Evolutionary conservation across 2,329 filamentous ascomycete species (phyloP).

Genomic region (Aspergillus alliaceus): DNA sequence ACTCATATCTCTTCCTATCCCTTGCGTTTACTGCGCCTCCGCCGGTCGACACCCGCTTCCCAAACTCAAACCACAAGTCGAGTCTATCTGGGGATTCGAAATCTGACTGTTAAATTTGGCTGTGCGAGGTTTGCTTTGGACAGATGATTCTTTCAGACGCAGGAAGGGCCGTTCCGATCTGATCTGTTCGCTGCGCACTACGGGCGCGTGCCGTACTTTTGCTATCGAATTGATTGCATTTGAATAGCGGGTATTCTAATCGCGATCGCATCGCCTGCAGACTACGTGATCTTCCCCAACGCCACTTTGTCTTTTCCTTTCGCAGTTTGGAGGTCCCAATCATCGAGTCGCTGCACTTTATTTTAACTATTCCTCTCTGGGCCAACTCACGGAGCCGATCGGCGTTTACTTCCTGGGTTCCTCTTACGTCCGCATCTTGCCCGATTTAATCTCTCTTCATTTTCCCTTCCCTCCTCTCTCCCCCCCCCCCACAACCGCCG

Average conservation of each 20-base stretch:
- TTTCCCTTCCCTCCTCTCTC: not conserved
- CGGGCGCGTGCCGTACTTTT: conserved; percentile 21
- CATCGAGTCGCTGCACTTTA: conserved; percentile 5
- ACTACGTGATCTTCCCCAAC: conserved; percentile 14
- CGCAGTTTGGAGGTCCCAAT: not conserved
- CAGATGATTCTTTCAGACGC: conserved; percentile 21
- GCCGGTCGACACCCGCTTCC: conserved; percentile 23
- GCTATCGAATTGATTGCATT: conserved; percentile 7
- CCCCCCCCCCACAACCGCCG: conserved; percentile 17
- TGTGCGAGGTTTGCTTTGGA: conserved; percentile 15
- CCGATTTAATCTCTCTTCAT: conserved; percentile 15
- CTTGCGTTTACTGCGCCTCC: conserved; percentile 31
- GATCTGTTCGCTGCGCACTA: conserved; percentile 27
- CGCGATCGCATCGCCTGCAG: conserved; percentile 19
- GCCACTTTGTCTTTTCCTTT: conserved; percentile 11
- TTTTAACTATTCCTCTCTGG: conserved; percentile 2
- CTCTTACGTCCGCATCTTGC: conserved; percentile 19
- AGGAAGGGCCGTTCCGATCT: conserved; percentile 25
- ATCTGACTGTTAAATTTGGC: conserved; percentile 15
- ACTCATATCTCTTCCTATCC: conserved; percentile 24
- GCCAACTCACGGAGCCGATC: not conserved
- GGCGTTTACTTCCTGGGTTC: conserved; percentile 9
- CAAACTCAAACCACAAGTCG: conserved; percentile 19
- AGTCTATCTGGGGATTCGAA: conserved; percentile 16
- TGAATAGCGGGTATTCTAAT: conserved; percentile 15